Evolutionary conservation across 2,329 filamentous ascomycete species (phyloP), one percentile per base, ranked within the genome.

Genomic region (Fusarium ambrosium): DNA sequence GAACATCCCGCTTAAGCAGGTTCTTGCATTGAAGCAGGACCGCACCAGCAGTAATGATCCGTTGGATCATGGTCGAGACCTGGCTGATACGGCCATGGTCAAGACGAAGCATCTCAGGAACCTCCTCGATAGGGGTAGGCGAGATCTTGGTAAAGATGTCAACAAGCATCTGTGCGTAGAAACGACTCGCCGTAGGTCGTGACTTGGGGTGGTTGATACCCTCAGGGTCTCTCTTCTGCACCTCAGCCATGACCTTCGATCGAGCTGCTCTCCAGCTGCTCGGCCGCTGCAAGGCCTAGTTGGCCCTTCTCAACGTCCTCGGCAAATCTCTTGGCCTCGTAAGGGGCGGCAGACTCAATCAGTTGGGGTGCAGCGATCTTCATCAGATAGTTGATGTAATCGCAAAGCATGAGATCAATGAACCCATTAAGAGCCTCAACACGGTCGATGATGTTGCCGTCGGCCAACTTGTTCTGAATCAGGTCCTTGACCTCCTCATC

Each of bases 1-100:
- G 91, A 4, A 95, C 93, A 79, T 96, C 94, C 18, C 94, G 91
- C 83, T 95, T 95, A 36, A 97, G 88, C 9, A 96, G 86, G 76
- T 95, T 96, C 85, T 97, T 97, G 82, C 92, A 93, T 62, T 95
- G 94, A 16, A 96, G 85, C 32, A 95, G 85, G 58, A 96, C 92
- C 0, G 93, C 92, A 1, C 92, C 93, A 4, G 93, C 89, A 1
- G 93, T 93, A 24, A 94, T 89, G 76, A 96, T 92, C 53, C 91
- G 89, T 55, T 84, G 83, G 0, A 84, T 78, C 74, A 77, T 82
- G 22, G 73, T 79, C 0, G 84, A 85, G 11, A 86, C 79, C 37
- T 83, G 74, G 41, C 77, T 82, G 48, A 94, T 89, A 18, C 94
- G 92, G 63, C 87, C 88, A 45, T 86, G 81, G 76, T 97, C 94